Base-by-base conservation (phyloP, 805 yeast species). In the Schizosaccharomyces cryophilus region DNA sequence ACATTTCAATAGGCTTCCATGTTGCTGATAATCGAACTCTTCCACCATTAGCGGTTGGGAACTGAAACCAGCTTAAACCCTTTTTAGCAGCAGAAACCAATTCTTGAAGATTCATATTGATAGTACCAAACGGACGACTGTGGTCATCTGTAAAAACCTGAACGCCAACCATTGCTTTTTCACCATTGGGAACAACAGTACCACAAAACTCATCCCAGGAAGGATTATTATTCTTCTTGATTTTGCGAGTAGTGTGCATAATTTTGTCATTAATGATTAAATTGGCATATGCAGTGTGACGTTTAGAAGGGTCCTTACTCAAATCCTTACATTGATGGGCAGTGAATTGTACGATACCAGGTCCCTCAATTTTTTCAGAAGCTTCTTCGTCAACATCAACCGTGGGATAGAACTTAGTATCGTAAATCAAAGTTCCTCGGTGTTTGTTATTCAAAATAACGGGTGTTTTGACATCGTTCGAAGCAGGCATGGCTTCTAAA, bases 301-400 rank as follows among this genome's bases (percentile, higher is more conserved):
- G 80, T 30, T 80, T 80, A 35, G 77, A 79, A 54, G 71, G 65
- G 17, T 59, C 58, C 19, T 63, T 61, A 54, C 61, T 62, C 17
- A 74, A 68, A 55, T 73, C 79, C 72, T 87, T 80, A 30, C 85
- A 83, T 65, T 81, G 85, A 38, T 74, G 68, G 59, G 86, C 71
- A 63, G 82, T 84, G 65, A 90, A 73, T 67, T 82, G 77, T 24
- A 84, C 80, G 66, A 94, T 82, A 77, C 99, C 99, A 17, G 96
- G 87, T 73, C 90, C 90, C 69, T 87, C 79, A 65, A 87, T 96
- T 56, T 95, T 95, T 58, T 94, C 85, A 59, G 94, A 87, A 65
- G 81, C 83, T 61, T 78, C 75, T 2, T 89, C 83, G 60, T 96
- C 96, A 71, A 87, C 95, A 2, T 86, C 83, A 62, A 78, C 76